Evolutionary conservation across 78 protist species (phyloP).

Genomic region (Monosiga brevicollis): DNA sequence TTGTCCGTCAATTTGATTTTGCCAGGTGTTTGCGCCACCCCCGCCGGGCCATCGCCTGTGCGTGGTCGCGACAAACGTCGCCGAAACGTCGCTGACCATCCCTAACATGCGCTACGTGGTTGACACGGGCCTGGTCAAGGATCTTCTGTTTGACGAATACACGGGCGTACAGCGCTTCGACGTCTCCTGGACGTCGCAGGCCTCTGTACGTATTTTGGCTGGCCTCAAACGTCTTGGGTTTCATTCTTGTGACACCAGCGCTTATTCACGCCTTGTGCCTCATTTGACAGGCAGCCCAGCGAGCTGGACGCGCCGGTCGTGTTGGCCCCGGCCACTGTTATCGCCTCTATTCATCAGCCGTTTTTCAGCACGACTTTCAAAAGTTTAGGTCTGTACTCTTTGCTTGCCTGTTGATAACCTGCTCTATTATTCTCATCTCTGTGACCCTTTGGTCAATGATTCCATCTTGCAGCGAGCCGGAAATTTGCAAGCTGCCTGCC

Average conservation of each 20-base stretch:
- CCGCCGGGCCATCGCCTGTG: constrained; percentile 69
- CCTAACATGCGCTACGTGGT: constrained; percentile 77
- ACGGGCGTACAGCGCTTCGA: constrained; percentile 20
- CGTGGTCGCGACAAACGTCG: constrained; percentile 97
- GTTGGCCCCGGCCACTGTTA: constrained; percentile 89
- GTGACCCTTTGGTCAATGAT: too few species aligned
- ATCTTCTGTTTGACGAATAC: neutral
- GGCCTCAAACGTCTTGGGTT: too few species aligned
- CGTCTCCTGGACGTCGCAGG: constrained; percentile 78
- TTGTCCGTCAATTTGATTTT: neutral
- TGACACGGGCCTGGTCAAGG: constrained; percentile 46
- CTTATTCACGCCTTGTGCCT: neutral
- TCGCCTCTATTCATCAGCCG: constrained; percentile 76
- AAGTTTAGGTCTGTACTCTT: constrained; percentile 37
- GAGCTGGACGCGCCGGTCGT: constrained; percentile 90
- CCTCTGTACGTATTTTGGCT: constrained; percentile 17
- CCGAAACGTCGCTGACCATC: constrained; percentile 98
- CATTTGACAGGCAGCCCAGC: constrained; percentile 7
- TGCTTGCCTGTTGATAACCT: too few species aligned
- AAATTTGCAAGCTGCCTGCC: constrained; percentile 6
- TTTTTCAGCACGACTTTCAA: constrained; percentile 42
- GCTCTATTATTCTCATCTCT: too few species aligned
- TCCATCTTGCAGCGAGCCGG: too few species aligned
- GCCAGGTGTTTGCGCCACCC: constrained; percentile 34
- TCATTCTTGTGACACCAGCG: too few species aligned